A percentile compares a stretch with the other conserved stretches of the same genome.
Evolutionary conservation across 2,329 filamentous ascomycete genomes (phyloP).

Genomic region (Fusarium miscanthi): DNA sequence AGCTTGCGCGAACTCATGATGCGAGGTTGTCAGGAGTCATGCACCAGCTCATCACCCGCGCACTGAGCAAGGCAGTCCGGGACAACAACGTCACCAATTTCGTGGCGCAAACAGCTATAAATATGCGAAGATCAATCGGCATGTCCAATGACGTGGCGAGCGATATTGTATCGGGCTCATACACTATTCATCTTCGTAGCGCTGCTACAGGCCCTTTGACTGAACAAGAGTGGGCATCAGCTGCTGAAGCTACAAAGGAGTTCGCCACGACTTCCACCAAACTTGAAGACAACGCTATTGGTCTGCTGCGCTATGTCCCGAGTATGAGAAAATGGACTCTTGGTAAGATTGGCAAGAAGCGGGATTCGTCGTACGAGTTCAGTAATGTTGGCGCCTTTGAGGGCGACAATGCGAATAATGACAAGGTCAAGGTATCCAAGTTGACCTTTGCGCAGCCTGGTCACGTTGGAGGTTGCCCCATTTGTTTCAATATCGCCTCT

Average conservation of each 20-base stretch:
- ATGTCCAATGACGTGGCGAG: slow-evolving; percentile 32
- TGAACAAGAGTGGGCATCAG: slow-evolving; percentile 36
- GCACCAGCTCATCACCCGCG: slow-evolving; percentile 36
- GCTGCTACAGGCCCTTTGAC: slow-evolving; percentile 16
- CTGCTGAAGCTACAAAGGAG: slow-evolving; percentile 15
- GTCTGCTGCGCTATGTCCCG: slow-evolving; percentile 35
- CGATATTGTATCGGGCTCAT: slow-evolving; percentile 30
- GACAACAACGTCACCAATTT: slow-evolving; percentile 39
- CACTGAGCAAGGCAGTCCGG: slow-evolving; percentile 31
- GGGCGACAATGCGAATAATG: not conserved
- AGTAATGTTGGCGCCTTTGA: slow-evolving; percentile 42
- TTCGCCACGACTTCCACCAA: slow-evolving; percentile 23
- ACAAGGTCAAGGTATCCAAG: slow-evolving; percentile 17
- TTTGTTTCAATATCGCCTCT: slow-evolving; percentile 37
- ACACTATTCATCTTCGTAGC: slow-evolving; percentile 17
- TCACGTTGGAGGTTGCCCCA: slow-evolving; percentile 28
- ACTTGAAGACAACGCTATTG: slow-evolving; percentile 37
- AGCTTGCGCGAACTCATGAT: slow-evolving; percentile 24
- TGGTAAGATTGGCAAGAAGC: slow-evolving; percentile 30
- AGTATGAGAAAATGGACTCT: slow-evolving; percentile 41
- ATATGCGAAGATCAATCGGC: slow-evolving; percentile 39
- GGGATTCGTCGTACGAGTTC: slow-evolving; percentile 40
- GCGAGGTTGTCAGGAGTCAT: slow-evolving; percentile 38
- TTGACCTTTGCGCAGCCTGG: slow-evolving; percentile 43
- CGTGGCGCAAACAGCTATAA: slow-evolving; percentile 39